Base-by-base conservation (phyloP, 139 green algal species). In the Tetradesmus lagerheimii region DNA sequence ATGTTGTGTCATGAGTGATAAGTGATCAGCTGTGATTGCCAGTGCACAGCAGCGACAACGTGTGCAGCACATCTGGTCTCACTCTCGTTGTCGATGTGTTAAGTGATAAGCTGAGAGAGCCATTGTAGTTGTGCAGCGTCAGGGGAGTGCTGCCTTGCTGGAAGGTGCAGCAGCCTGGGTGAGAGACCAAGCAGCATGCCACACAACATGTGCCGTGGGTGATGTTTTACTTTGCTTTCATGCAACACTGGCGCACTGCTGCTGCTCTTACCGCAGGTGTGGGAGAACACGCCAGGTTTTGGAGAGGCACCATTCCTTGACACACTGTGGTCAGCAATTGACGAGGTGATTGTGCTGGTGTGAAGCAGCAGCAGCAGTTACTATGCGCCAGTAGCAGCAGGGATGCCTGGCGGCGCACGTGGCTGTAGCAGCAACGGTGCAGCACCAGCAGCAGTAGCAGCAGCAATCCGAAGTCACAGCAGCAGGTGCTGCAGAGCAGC, bases 261-360 rank as follows among this genome's bases (percentile, higher is more conserved):
- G 50, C 45, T 86, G 45, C 45, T 64, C n/a, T 20, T 75, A 66
- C 15, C 5, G 38, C 53, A 98, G 95, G 95, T 98, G 9, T 99
- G 97, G 97, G 94, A 97, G 78, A 93, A 91, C 35, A 98, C 97
- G 2, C 96, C 96, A 0, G 96, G 94, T 0, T 94, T 96, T 83
- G 94, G 95, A 0, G 96, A 98, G 27, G 90, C 90, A 5, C 92
- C 97, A 0, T 98, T 99, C 87, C 82, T 98, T 76, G 97, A 99
- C 38, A 96, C 90, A 64, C 90, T 99, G 4, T 99, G 97, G 97
- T 93, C 85, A 6, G 94, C 97, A 27, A 96, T 99, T 25, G 97
- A 99, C 57, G 96, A 99, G 93, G 97, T 98, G 80, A 47, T 66
- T 78, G 50, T 18, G 20, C 8, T 4, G 8, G 43, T 9, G 5